Evolutionary conservation across 2,329 filamentous ascomycete species (phyloP).

Genomic region (Lachnum nothofagi): DNA sequence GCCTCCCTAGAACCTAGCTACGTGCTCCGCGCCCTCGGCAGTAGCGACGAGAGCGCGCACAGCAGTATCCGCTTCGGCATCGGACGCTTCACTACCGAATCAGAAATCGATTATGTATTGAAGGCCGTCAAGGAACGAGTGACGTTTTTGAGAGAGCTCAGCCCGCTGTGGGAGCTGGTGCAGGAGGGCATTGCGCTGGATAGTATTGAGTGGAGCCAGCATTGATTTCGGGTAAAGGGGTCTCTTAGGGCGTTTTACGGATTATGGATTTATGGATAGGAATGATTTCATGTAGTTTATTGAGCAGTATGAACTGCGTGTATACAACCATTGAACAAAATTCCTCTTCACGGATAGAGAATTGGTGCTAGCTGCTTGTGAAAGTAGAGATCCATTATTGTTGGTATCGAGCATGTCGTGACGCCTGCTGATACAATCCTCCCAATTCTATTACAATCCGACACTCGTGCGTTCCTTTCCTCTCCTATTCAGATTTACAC

Average conservation of each 20-base stretch:
- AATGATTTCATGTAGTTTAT: neutral
- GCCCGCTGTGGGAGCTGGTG: conserved; percentile 93
- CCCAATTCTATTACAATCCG: neutral
- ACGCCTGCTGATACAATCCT: conserved; percentile 16
- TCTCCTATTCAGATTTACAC: no score
- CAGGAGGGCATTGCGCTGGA: conserved; percentile 94
- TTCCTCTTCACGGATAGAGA: conserved; percentile 2
- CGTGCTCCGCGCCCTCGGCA: conserved; percentile 87
- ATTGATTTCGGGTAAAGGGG: conserved; percentile 49
- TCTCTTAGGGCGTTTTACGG: neutral
- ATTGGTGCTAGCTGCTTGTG: neutral
- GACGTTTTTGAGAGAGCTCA: conserved; percentile 86
- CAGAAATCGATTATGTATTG: conserved; percentile 94
- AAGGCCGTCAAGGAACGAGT: conserved; percentile 90
- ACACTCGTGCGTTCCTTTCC: no score
- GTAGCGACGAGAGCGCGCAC: conserved; percentile 94
- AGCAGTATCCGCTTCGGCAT: conserved; percentile 98
- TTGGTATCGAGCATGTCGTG: conserved; percentile 7
- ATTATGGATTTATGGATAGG: neutral
- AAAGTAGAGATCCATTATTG: conserved; percentile 22
- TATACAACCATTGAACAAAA: conserved; percentile 1
- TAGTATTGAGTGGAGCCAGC: conserved; percentile 97
- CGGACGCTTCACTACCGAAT: conserved; percentile 90
- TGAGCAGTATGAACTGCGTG: neutral
- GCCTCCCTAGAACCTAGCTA: conserved; percentile 96